Percentiles rank a stretch among this genome's conserved stretches.
phyloP scores from a whole-genome alignment of 2,329 filamentous ascomycete species.

The Blastomyces parvus region DNA sequence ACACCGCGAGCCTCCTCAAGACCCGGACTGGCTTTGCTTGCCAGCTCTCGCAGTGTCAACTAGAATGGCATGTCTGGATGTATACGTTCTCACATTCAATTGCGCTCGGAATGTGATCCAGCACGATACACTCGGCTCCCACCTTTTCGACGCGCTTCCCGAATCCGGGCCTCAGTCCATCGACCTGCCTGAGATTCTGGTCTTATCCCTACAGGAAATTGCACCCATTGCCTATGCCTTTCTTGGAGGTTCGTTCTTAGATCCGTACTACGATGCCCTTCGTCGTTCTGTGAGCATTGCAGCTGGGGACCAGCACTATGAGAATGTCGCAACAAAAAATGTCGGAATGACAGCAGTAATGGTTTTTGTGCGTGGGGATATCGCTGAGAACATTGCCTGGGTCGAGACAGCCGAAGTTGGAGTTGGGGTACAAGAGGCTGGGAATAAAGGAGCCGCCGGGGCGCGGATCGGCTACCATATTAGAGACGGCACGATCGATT shows the following conservation, averaged over 20 bases:
- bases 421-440: constrained; percentile 78
- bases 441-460: constrained; percentile 88
- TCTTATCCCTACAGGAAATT: constrained; percentile 73
- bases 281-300: constrained; percentile 63
- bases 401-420: constrained; percentile 75
- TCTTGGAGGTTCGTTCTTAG: constrained; percentile 70
- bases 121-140: constrained; percentile 57
- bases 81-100: constrained; percentile 84
- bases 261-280: constrained; percentile 65
- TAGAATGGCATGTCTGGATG: constrained; percentile 47
- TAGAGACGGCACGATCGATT: constrained; percentile 45
- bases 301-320: constrained; percentile 47
- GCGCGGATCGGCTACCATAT: constrained; percentile 55
- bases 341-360: constrained; percentile 85
- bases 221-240: constrained; percentile 77
- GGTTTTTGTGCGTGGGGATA: constrained; percentile 61
- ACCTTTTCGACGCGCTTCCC: constrained; percentile 54
- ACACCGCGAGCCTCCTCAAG: neutral
- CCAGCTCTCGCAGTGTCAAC: neutral
- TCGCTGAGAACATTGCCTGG: constrained; percentile 49
- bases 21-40: neutral
- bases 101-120: constrained; percentile 66
- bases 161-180: constrained; percentile 35
- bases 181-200: constrained; percentile 57
- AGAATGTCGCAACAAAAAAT: constrained; percentile 60